phyloP scores from a whole-genome alignment of 2,329 filamentous ascomycete species.

The Reticulascus tulasneorum region DNA sequence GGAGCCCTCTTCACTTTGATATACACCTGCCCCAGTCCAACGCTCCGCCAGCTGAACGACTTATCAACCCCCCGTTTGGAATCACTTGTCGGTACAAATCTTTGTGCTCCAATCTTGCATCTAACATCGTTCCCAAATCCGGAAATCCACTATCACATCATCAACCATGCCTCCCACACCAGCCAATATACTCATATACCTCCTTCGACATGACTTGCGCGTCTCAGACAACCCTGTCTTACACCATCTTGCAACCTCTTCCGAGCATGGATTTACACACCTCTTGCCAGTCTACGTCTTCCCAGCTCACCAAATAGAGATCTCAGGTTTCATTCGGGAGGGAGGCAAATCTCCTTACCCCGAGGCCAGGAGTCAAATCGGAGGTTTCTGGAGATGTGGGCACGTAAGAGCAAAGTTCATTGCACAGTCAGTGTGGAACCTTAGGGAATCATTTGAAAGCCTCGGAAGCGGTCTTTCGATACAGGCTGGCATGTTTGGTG shows the following conservation, averaged over 20 bases:
- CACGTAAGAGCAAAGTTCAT: conserved; percentile 69
- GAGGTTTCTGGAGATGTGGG: conserved; percentile 69
- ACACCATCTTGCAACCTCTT: conserved; percentile 47
- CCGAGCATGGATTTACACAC: conserved; percentile 58
- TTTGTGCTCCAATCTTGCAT: no score
- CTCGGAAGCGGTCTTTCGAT: conserved; percentile 59
- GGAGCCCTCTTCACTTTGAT: no score
- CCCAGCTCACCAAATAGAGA: conserved; percentile 66
- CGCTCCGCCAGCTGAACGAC: no score
- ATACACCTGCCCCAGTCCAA: no score
- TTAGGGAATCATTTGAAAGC: conserved; percentile 59
- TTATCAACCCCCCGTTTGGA: no score
- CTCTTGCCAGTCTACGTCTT: conserved; percentile 69
- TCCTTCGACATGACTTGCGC: conserved; percentile 70
- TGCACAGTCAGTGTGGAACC: conserved; percentile 67
- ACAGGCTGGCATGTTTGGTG: conserved; percentile 56
- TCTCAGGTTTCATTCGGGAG: conserved; percentile 66
- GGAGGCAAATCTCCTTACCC: conserved; percentile 60
- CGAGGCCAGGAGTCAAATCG: conserved; percentile 61
- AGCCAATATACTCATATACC: conserved; percentile 60
- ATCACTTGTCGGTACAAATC: no score
- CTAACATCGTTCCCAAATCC: no score
- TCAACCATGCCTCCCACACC: no score
- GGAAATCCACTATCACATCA: no score
- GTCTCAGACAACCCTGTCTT: conserved; percentile 72